Percentiles rank a stretch among this genome's conserved stretches.
Conservation (phyloP, 441 rosid species). For the Dalechampia spathulata region DNA sequence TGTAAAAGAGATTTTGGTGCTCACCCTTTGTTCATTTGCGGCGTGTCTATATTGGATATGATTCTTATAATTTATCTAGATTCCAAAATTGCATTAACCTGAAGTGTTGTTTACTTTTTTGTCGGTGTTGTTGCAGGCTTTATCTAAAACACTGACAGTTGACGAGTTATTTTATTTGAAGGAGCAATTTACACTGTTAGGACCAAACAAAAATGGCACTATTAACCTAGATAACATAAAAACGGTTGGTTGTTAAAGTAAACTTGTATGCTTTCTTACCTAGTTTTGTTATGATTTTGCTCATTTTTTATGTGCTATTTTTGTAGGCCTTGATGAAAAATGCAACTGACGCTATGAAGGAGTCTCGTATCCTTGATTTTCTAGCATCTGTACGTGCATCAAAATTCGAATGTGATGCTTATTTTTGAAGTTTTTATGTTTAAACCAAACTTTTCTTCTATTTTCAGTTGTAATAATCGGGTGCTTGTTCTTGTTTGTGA, state of each 20-base stretch:
- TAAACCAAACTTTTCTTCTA: slow-evolving; percentile 1
- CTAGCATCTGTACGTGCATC: slow-evolving; percentile 62
- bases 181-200: slow-evolving; percentile 76
- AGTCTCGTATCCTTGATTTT: slow-evolving; percentile 74
- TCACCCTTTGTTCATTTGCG: background rate
- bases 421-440: background rate
- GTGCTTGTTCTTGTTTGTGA: slow-evolving; percentile 4
- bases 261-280: background rate
- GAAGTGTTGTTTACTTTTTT: slow-evolving; percentile 1
- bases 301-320: background rate
- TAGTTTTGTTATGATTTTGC: slow-evolving; percentile 1
- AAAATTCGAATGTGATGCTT: slow-evolving; percentile 10
- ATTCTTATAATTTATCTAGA: background rate
- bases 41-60: background rate
- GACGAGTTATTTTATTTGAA: slow-evolving; percentile 72
- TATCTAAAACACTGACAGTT: slow-evolving; percentile 71
- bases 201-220: slow-evolving; percentile 73
- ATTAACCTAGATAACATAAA: slow-evolving; percentile 72
- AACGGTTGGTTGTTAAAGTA: slow-evolving; percentile 30
- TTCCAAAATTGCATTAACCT: background rate
- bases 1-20: background rate
- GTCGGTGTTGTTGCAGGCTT: slow-evolving; percentile 46
- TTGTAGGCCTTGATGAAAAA: slow-evolving; percentile 67
- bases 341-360: slow-evolving; percentile 93
- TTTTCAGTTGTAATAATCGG: background rate